Conservation (phyloP, 2,329 filamentous ascomycete genomes). For the Cladosporium colombiae region DNA sequence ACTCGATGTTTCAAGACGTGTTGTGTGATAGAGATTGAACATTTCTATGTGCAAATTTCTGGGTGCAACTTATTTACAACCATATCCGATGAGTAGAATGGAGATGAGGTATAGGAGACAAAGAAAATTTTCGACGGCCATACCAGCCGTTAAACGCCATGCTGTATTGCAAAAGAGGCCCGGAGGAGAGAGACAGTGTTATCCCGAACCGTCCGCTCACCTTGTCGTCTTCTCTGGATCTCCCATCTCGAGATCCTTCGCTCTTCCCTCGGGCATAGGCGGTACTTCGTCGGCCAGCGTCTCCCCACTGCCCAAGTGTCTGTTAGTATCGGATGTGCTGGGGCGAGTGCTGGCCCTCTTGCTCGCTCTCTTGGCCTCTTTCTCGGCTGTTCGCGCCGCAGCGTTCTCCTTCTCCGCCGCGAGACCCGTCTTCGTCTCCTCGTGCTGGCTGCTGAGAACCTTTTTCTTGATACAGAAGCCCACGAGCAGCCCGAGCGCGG, state of each 20-base stretch:
- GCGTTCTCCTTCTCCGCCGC: conserved; percentile 45
- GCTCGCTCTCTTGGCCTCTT: conserved; percentile 27
- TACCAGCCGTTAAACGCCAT: neutral
- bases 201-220: neutral
- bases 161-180: neutral
- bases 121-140: neutral
- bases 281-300: conserved; percentile 12
- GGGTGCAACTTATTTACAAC: neutral
- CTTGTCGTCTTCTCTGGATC: neutral
- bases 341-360: conserved; percentile 19
- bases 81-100: neutral
- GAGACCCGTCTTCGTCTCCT: conserved; percentile 53
- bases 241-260: conserved; percentile 18
- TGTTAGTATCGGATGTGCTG: neutral
- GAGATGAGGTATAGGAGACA: neutral
- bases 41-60: neutral
- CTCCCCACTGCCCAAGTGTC: conserved; percentile 9
- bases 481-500: conserved; percentile 42
- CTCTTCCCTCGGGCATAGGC: conserved; percentile 10
- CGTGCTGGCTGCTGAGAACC: conserved; percentile 44
- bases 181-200: neutral
- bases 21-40: neutral
- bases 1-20: neutral
- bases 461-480: conserved; percentile 46
- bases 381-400: conserved; percentile 30